Evolutionary conservation across 805 yeast species (phyloP).

Genomic region (Candida boidinii): DNA sequence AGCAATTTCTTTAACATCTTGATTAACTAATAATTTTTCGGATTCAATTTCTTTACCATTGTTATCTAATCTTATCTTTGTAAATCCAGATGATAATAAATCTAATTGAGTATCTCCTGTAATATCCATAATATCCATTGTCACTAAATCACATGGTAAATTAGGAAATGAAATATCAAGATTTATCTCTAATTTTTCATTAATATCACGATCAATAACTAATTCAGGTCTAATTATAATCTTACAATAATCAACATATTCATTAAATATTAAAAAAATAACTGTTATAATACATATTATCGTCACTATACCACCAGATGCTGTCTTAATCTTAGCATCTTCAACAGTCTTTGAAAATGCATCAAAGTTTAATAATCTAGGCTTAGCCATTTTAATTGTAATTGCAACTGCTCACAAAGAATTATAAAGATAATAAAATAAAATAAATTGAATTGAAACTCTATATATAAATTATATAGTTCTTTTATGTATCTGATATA

Average conservation of each 20-base stretch:
- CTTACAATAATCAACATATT: slow-evolving; percentile 65
- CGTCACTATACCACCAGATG: slow-evolving; percentile 87
- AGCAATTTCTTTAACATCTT: slow-evolving; percentile 14
- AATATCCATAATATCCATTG: slow-evolving; percentile 82
- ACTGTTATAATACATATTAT: slow-evolving; percentile 57
- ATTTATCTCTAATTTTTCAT: slow-evolving; percentile 67
- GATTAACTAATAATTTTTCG: slow-evolving; percentile 33
- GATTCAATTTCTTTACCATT: slow-evolving; percentile 39
- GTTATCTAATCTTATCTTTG: slow-evolving; percentile 52
- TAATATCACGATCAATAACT: slow-evolving; percentile 79
- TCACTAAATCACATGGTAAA: slow-evolving; percentile 75
- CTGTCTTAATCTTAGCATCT: slow-evolving; percentile 82
- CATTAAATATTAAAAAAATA: slow-evolving; percentile 55
- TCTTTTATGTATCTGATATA: too few relatives aligned
- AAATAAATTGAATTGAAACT: too few relatives aligned
- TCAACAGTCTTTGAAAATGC: slow-evolving; percentile 94
- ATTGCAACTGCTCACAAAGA: background rate
- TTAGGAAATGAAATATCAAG: slow-evolving; percentile 78
- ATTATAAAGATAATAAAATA: too few relatives aligned
- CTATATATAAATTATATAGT: too few relatives aligned
- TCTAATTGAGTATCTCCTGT: slow-evolving; percentile 80
- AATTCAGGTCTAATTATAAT: slow-evolving; percentile 72
- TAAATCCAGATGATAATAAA: slow-evolving; percentile 60
- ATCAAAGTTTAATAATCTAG: slow-evolving; percentile 53
- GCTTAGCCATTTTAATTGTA: slow-evolving; percentile 17